phyloP scores from a whole-genome alignment of 441 rosid genomes.

The Populus hybrid region DNA sequence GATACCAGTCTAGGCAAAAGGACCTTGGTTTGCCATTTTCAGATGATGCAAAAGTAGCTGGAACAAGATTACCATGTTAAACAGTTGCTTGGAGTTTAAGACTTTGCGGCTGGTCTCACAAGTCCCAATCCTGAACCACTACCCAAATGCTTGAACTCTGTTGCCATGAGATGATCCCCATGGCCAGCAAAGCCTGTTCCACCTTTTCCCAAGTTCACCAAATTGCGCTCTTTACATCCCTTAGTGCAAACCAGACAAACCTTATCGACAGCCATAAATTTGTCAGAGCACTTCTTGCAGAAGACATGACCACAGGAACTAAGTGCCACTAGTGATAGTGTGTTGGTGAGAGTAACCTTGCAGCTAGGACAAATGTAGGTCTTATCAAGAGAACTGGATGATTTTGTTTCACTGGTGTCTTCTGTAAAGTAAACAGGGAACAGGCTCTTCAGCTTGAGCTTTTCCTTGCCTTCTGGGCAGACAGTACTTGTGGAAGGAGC shows the following conservation, averaged over 20 bases:
- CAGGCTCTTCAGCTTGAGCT: constrained; percentile 71
- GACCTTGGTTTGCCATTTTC: background rate
- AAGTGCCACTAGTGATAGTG: constrained; percentile 53
- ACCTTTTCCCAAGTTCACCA: constrained; percentile 68
- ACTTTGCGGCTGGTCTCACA: constrained; percentile 65
- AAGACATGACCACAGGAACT: constrained; percentile 81
- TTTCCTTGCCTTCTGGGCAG: constrained; percentile 87
- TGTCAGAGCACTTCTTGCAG: constrained; percentile 80
- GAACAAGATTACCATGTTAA: background rate
- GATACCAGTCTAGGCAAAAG: background rate
- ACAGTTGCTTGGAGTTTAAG: constrained; percentile 19
- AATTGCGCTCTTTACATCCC: constrained; percentile 57
- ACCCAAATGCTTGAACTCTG: constrained; percentile 83
- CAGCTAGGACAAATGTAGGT: constrained; percentile 81
- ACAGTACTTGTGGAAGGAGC: constrained; percentile 56
- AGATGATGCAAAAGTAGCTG: background rate
- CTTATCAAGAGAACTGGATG: constrained; percentile 47
- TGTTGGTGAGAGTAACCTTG: constrained; percentile 77
- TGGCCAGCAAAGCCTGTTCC: constrained; percentile 81
- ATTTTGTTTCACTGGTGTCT: constrained; percentile 51
- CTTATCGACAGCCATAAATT: constrained; percentile 59
- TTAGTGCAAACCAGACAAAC: constrained; percentile 66
- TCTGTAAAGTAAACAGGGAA: constrained; percentile 61
- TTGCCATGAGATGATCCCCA: constrained; percentile 65
- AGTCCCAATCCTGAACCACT: constrained; percentile 82